A percentile compares a stretch with the other conserved stretches of the same genome.
Conservation (phyloP, 352 stramenopile species). For the Pythium brassicae region DNA sequence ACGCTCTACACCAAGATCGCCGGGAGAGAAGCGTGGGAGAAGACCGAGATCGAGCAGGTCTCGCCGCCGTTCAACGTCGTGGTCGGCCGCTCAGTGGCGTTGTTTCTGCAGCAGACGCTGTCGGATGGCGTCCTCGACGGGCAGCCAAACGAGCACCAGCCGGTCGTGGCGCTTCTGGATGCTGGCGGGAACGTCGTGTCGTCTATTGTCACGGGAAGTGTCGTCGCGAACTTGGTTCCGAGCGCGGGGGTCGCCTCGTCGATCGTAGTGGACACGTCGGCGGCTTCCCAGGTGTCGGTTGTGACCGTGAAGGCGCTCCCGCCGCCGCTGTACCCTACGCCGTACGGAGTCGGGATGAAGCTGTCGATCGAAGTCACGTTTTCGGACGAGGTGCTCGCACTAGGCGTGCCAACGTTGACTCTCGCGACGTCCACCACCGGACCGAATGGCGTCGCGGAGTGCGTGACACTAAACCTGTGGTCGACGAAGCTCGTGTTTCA, state of each 20-base stretch:
- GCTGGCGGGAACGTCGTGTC: constrained; percentile 63
- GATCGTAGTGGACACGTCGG: constrained; percentile 62
- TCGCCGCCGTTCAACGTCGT: constrained; percentile 58
- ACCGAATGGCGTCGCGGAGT: constrained; percentile 47
- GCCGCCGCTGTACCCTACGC: constrained; percentile 34
- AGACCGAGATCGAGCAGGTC: constrained; percentile 49
- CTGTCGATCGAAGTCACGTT: constrained; percentile 68
- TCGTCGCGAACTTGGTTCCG: constrained; percentile 52
- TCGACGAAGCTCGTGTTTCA: constrained; percentile 52
- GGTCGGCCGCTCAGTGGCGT: constrained; percentile 36
- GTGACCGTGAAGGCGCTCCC: constrained; percentile 35
- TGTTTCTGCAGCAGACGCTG: constrained; percentile 45
- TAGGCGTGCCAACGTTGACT: constrained; percentile 46
- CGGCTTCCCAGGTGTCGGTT: constrained; percentile 39
- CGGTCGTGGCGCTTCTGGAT: constrained; percentile 57
- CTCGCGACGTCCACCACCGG: constrained; percentile 37
- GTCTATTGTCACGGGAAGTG: constrained; percentile 33
- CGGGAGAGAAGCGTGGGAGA: constrained; percentile 31
- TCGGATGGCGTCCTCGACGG: constrained; percentile 72
- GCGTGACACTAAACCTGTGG: constrained; percentile 53
- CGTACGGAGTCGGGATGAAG: constrained; percentile 62
- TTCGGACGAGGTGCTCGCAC: constrained; percentile 68
- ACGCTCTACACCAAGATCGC: constrained; percentile 48
- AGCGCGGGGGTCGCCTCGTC: constrained; percentile 55
- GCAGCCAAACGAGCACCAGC: constrained; percentile 69